Evolutionary conservation across 352 stramenopile species (phyloP), one percentile per base, ranked within the genome.

Genomic region (Globisporangium apiculatum): DNA sequence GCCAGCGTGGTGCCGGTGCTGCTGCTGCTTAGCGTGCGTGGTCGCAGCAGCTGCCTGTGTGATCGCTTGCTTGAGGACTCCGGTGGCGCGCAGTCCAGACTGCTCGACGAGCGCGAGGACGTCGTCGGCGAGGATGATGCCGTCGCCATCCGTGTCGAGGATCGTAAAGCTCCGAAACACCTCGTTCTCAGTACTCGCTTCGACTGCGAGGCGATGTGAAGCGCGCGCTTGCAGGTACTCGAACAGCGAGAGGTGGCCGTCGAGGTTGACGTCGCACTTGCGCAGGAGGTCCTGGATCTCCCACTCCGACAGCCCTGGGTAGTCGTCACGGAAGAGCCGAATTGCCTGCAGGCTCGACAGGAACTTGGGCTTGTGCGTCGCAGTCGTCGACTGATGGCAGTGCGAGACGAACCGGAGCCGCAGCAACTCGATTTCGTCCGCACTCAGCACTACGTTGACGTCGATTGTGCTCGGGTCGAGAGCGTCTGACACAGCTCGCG

Each of bases 271-370:
- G 51, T 89, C 79, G 52, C 75, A 87, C 55, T 79, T 76, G 35
- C 65, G 65, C 51, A 89, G 82, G 46, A 87, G 62, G 12, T 75
- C 67, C 51, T 81, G 71, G 10, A 82, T 69, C 50, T 89, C 76
- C 68, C 72, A 83, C 43, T 87, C 72, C 7, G 79, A 89, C 0
- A 89, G 60, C 17, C 68, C 65, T 8, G 76, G 76, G 48, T 84
- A 86, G 36, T 89, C 76, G 45, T 87, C 76, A 48, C 72, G 68
- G 42, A 87, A 87, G 15, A 89, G 69, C 57, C 76, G 72, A n/a
- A 70, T 73, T 1, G 79, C 79, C 17, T 81, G 65, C n/a, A 61
- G 54, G 15, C 71, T 53, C 7, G 74, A 58, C 8, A 89, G 53
- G 42, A 66, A 65, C 51, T 58, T 64, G 35, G 15, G 24, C 45